Base-by-base conservation (phyloP, 331 rosid species). In the Stylosanthes scabra region DNA sequence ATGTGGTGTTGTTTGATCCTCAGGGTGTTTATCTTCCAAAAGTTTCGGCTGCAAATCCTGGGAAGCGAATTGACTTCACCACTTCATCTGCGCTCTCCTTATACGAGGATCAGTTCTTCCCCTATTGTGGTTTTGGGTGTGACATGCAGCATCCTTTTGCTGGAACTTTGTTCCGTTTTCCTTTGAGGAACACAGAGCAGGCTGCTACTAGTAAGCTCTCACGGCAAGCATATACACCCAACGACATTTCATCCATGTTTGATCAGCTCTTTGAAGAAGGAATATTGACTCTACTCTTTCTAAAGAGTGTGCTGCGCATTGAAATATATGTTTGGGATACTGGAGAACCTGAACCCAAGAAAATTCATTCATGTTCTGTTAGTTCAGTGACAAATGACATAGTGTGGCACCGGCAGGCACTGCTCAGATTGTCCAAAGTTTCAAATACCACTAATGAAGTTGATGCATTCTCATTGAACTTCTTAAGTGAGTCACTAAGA, bases 121-220 rank as follows among this genome's bases (percentile, higher is more conserved):
- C 99, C 9, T 94, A 86, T 77, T 86, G 97, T 78, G 96, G 90
- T 68, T 94, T 94, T 75, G 97, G 94, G 15, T 94, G 99, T 74
- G 89, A 91, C 89, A 94, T 94, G 99, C 82, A 71, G 71, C 80
- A 72, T 70, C 84, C 97, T 67, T 94, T 91, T 77, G 59, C 83
- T 28, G 99, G 97, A 77, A 91, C 99, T 56, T 74, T 94, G 63
- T 94, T 94, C 83, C 96, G 99, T 70, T 94, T 94, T 76, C 99
- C 99, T 11, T 74, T 94, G 86, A 88, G 99, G 83, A 91, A 88
- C 81, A 85, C 82, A 42, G 83, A 86, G 14, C 97, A 85, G 82
- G 96, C 96, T 37, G 81, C 83, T 20, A 79, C 72, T 61, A 94
- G 99, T 77, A 94, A 89, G 88, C 96, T 94, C 69, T 94, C 99